Conservation (phyloP, 352 stramenopile genomes). For the Globisporangium apiculatum region DNA sequence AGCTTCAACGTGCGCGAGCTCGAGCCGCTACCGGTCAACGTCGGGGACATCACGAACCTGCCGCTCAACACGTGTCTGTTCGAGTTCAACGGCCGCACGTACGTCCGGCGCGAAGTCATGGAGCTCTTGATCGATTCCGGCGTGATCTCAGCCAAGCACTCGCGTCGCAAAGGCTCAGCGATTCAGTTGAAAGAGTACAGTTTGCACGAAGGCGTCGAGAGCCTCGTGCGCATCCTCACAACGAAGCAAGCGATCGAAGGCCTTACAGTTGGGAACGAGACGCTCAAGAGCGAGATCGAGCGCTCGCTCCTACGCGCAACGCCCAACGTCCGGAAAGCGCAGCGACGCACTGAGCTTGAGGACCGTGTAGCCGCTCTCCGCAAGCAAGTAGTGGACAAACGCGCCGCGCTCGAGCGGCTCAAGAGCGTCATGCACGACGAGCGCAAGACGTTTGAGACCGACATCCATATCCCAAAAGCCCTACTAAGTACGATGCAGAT, state of each 20-base stretch:
- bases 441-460: constrained; percentile 66
- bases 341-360: constrained; percentile 36
- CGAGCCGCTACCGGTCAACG: constrained; percentile 47
- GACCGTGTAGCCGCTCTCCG: constrained; percentile 42
- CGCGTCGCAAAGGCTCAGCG: constrained; percentile 62
- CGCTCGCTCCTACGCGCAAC: constrained; percentile 33
- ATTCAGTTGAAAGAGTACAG: constrained; percentile 78
- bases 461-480: constrained; percentile 76
- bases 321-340: constrained; percentile 34
- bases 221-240: constrained; percentile 44
- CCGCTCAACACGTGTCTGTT: constrained; percentile 81
- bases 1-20: constrained; percentile 64
- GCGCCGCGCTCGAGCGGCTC: constrained; percentile 43
- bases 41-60: constrained; percentile 59
- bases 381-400: constrained; percentile 47
- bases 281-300: constrained; percentile 47
- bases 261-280: constrained; percentile 30
- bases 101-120: constrained; percentile 63
- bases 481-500: constrained; percentile 75
- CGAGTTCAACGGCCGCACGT: constrained; percentile 58
- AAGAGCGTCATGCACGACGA: constrained; percentile 67
- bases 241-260: constrained; percentile 44
- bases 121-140: constrained; percentile 61
- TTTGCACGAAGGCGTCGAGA: constrained; percentile 66
- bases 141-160: constrained; percentile 59